These are phyloP conservation scores for Cytospora piceicola DNA, from an alignment of 2,329 filamentous ascomycete species.

Conservation along the genomic window DNA sequence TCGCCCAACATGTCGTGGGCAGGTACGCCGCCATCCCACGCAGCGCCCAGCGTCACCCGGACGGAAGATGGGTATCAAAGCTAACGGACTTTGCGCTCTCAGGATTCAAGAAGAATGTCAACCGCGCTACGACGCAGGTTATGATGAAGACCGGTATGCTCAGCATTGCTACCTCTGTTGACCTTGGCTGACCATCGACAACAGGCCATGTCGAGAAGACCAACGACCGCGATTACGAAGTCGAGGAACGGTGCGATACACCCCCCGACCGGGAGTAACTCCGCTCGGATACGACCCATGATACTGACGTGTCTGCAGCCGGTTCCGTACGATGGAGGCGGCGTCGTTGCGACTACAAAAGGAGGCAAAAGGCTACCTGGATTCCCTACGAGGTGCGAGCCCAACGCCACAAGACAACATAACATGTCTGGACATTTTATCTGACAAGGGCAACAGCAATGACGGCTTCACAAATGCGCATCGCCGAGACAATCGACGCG, in stretches of 20 bases:
- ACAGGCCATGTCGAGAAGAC: constrained; percentile 95
- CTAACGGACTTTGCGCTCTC: constrained; percentile 20
- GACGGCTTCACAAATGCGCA: constrained; percentile 99
- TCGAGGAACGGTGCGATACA: constrained; percentile 76
- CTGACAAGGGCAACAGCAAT: constrained; percentile 65
- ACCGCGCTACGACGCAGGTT: constrained; percentile 97
- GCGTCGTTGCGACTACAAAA: constrained; percentile 92
- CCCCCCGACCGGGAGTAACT: background rate
- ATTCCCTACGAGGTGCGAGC: constrained; percentile 79
- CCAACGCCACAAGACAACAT: background rate
- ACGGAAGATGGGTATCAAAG: background rate
- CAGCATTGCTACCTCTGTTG: constrained; percentile 4
- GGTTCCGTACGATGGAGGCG: constrained; percentile 96
- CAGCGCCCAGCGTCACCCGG: constrained; percentile 14
- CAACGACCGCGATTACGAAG: constrained; percentile 97
- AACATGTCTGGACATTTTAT: background rate
- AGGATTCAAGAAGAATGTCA: constrained; percentile 96
- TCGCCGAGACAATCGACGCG: constrained; percentile 98
- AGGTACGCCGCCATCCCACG: constrained; percentile 41
- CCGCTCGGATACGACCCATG: background rate
- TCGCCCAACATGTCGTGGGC: constrained; percentile 52
- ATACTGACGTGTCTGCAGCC: constrained; percentile 54
- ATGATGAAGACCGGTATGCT: constrained; percentile 96
- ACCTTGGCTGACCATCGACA: constrained; percentile 11
- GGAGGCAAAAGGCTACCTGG: constrained; percentile 96